Base-by-base conservation (phyloP, 257 asterid genomes). In the Solanum sejunctum region DNA sequence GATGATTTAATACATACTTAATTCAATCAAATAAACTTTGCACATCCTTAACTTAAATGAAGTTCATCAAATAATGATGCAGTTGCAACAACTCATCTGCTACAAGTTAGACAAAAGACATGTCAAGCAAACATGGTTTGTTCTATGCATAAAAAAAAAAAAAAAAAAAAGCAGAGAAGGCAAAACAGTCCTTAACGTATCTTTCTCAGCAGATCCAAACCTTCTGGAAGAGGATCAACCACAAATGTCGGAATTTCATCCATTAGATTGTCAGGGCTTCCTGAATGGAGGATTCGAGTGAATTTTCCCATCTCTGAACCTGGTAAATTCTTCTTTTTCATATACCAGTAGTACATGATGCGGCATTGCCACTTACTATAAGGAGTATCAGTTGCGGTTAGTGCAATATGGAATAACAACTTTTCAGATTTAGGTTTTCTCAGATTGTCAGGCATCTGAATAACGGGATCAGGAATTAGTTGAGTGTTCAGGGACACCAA, bases 301-400 rank as follows among this genome's bases (percentile, higher is more conserved):
- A 91, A 88, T 83, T 86, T 90, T 45, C 93, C 95, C 95, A 91
- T 93, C 57, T 89, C 92, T 5, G 93, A 93, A 41, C 93, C 93
- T 3, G 91, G 88, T 51, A 92, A 89, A 80, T 89, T 88, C 85
- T 90, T 92, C 85, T 85, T 84, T 86, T 89, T 90, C 88, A 80
- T 84, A 73, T 89, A 91, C 94, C 94, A 91, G 32, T 92, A 93
- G 86, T 92, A 92, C 95, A 91, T 91, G 18, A 92, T 88, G 70
- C 95, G 94, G 70, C 90, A 85, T 84, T 91, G 94, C 95, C 95
- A 93, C 84, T 88, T 87, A 87, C 93, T 92, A 81, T 93, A 92
- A 6, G 86, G 84, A 15, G 88, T 1, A 82, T 80, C 88, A 10
- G 93, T 91, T 41, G 93, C 89, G 3, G 94, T 90, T 21, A 90